These are phyloP conservation scores for Thalassiosira exigua DNA, from an alignment of 352 stramenopile genomes.

Conservation along the genomic window DNA sequence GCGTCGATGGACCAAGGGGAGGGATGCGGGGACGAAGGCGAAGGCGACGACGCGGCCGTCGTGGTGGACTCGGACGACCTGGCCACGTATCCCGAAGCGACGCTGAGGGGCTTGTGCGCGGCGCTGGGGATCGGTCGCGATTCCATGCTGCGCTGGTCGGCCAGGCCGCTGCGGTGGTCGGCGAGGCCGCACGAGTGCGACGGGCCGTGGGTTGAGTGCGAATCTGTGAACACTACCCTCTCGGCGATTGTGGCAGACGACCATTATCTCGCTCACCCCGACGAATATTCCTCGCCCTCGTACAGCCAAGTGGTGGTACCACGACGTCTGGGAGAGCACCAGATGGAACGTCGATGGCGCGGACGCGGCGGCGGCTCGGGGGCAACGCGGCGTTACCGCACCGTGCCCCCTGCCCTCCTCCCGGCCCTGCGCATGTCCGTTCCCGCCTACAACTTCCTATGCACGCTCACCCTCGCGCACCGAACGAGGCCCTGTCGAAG, in stretches of 20 bases:
- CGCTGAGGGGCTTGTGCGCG: slow-evolving; percentile 64
- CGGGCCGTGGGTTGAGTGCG: slow-evolving; percentile 77
- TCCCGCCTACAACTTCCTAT: slow-evolving; percentile 73
- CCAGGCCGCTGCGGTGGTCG: slow-evolving; percentile 77
- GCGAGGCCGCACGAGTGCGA: slow-evolving; percentile 82
- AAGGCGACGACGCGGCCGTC: slow-evolving; percentile 42
- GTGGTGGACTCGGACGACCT: slow-evolving; percentile 86
- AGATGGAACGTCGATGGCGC: slow-evolving; percentile 68
- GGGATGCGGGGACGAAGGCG: neutral
- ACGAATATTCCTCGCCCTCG: no score
- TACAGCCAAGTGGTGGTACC: slow-evolving; percentile 78
- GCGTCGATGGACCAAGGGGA: slow-evolving; percentile 7
- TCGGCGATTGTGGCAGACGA: no score
- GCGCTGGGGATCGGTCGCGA: slow-evolving; percentile 69
- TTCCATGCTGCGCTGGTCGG: slow-evolving; percentile 81
- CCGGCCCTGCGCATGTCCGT: slow-evolving; percentile 66
- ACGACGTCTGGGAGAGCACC: slow-evolving; percentile 77
- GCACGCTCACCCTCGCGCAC: slow-evolving; percentile 56
- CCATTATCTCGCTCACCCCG: no score
- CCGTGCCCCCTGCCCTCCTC: slow-evolving; percentile 58
- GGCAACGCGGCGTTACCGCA: slow-evolving; percentile 58
- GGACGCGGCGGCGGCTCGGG: slow-evolving; percentile 1
- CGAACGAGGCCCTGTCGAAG: slow-evolving; percentile 36
- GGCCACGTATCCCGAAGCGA: slow-evolving; percentile 59
- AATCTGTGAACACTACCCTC: no score